A percentile compares a stretch with the other conserved stretches of the same genome.
These are phyloP conservation scores for Marasmius tenuissimus DNA, from an alignment of 1,284 basidiomycete species.

Conservation along the genomic window DNA sequence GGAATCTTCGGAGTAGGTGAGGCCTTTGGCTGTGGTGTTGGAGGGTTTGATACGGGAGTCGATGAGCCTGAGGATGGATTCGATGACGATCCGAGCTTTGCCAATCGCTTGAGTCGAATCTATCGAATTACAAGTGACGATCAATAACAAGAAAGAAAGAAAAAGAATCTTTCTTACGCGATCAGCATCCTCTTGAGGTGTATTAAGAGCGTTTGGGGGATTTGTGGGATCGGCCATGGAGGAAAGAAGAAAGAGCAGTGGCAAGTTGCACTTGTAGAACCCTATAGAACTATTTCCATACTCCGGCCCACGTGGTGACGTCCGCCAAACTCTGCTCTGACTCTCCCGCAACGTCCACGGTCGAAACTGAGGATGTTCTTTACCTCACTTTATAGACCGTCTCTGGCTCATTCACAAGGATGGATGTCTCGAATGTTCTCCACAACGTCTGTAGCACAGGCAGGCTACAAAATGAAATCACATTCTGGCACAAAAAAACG, in stretches of 20 bases:
- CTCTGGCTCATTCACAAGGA: constrained; percentile 13
- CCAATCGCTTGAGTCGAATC: constrained; percentile 88
- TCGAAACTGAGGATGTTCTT: constrained; percentile 20
- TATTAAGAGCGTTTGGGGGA: constrained; percentile 31
- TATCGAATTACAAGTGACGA: constrained; percentile 29
- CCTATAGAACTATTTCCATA: neutral
- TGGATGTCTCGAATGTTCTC: constrained; percentile 41
- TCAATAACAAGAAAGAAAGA: constrained; percentile 3
- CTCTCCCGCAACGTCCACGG: neutral
- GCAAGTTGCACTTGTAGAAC: neutral
- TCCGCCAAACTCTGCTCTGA: neutral
- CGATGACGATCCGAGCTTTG: constrained; percentile 61
- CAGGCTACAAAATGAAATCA: constrained; percentile 70
- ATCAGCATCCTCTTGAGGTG: constrained; percentile 74
- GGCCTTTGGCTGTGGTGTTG: constrained; percentile 33
- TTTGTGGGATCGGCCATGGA: constrained; percentile 34
- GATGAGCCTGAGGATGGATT: constrained; percentile 25
- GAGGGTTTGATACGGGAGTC: constrained; percentile 4
- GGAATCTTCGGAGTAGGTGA: constrained; percentile 13
- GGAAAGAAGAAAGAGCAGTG: neutral
- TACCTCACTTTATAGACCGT: constrained; percentile 25
- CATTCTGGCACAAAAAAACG: constrained; percentile 82
- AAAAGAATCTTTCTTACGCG: constrained; percentile 45
- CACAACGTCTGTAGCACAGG: constrained; percentile 40
- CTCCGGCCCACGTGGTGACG: neutral